phyloP scores from a whole-genome alignment of 192 early-diverging fungal genomes.

The Glomus cerebriforme region DNA sequence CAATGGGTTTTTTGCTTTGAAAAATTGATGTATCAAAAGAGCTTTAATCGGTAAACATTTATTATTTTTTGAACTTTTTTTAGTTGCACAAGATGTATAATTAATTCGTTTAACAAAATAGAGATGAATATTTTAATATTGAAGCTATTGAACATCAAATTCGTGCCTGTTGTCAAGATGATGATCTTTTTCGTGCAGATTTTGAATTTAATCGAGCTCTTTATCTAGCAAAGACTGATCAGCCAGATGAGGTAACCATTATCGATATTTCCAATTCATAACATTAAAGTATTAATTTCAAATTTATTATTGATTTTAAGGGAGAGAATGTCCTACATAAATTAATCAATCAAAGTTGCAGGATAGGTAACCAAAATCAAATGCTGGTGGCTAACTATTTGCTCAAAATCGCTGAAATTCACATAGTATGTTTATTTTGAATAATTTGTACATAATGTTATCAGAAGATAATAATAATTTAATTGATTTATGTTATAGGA shows the following conservation, averaged over 20 bases:
- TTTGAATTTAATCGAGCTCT: slow-evolving; percentile 24
- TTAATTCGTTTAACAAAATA: not conserved
- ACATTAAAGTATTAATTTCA: not conserved
- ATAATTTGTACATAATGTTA: not conserved
- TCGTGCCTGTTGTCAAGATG: slow-evolving; percentile 27
- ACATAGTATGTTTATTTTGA: slow-evolving; percentile 19
- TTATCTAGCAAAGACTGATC: slow-evolving; percentile 9
- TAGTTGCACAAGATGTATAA: too few species aligned
- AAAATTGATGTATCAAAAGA: slow-evolving; percentile 20
- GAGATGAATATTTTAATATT: slow-evolving; percentile 18
- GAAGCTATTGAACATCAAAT: slow-evolving; percentile 22
- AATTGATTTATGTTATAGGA: not conserved
- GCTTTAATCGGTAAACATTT: slow-evolving; percentile 26
- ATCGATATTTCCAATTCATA: not conserved
- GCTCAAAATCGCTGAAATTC: slow-evolving; percentile 30
- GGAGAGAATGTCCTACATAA: slow-evolving; percentile 2
- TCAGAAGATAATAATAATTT: not conserved
- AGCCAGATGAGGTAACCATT: slow-evolving; percentile 1
- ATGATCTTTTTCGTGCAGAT: slow-evolving; percentile 13
- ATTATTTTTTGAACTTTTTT: not conserved
- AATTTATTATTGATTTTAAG: not conserved
- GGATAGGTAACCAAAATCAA: slow-evolving; percentile 20
- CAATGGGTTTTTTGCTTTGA: slow-evolving; percentile 24
- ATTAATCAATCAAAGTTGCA: slow-evolving; percentile 22
- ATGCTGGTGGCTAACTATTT: slow-evolving; percentile 26